phyloP scores from a whole-genome alignment of 495 filamentous ascomycete species.

The Lasiosphaeria hispida region DNA sequence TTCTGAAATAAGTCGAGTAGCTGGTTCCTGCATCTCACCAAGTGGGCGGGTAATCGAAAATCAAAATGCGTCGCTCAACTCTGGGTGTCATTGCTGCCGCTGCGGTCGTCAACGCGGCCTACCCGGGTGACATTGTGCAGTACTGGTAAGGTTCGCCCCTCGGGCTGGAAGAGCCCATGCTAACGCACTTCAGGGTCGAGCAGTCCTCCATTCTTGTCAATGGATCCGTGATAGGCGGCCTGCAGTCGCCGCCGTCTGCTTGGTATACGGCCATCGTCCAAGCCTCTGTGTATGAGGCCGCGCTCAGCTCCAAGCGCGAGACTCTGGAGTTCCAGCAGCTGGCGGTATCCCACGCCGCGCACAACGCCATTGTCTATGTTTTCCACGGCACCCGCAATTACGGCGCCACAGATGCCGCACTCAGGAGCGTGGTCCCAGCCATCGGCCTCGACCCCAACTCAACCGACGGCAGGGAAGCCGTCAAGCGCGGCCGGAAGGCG shows the following conservation, averaged over 20 bases:
- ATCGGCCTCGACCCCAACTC: conserved; percentile 32
- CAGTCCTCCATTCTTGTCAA: conserved; percentile 33
- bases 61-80: conserved; percentile 17
- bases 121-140: conserved; percentile 37
- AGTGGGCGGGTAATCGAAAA: no score
- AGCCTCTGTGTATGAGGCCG: conserved; percentile 33
- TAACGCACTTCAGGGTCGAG: conserved; percentile 22
- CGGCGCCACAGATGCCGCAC: conserved; percentile 22
- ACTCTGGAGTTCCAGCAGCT: conserved; percentile 35
- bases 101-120: conserved; percentile 24
- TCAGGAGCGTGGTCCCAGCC: conserved; percentile 26
- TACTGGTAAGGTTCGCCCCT: conserved; percentile 25
- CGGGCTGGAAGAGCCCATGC: background rate
- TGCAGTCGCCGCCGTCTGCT: conserved; percentile 32
- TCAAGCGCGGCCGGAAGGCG: conserved; percentile 24
- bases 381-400: conserved; percentile 39
- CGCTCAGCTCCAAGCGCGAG: conserved; percentile 23
- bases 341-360: conserved; percentile 40
- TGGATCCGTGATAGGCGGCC: conserved; percentile 32
- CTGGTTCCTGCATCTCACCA: no score
- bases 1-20: no score
- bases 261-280: conserved; percentile 35
- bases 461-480: conserved; percentile 23
- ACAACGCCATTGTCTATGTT: conserved; percentile 33
- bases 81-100: conserved; percentile 16